These are phyloP conservation scores for Clausena lansium DNA, from an alignment of 345 rosid genomes.

Conservation along the genomic window DNA sequence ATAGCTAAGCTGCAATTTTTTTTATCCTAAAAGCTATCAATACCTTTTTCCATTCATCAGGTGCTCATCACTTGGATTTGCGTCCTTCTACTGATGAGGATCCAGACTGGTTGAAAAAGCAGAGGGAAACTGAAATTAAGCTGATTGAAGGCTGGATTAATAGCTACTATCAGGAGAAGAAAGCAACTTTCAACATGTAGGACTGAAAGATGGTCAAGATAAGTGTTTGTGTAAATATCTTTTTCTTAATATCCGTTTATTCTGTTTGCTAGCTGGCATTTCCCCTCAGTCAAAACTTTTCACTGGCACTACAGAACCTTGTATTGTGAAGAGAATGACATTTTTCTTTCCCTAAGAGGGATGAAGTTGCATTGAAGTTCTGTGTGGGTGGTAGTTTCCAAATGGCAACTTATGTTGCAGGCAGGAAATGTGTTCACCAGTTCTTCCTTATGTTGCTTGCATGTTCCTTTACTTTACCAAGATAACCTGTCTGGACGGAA, in stretches of 20 bases:
- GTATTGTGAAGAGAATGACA: not conserved
- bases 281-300: not conserved
- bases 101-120: slow-evolving; percentile 79
- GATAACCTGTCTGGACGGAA: not conserved
- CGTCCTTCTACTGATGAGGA: slow-evolving; percentile 68
- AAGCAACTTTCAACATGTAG: slow-evolving; percentile 34
- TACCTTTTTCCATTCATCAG: slow-evolving; percentile 27
- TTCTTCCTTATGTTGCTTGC: not conserved
- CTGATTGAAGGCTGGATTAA: slow-evolving; percentile 74
- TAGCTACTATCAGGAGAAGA: slow-evolving; percentile 35
- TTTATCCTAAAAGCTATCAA: not conserved
- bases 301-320: not conserved
- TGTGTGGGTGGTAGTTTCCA: not conserved
- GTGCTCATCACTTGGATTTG: slow-evolving; percentile 88
- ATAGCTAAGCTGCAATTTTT: not conserved
- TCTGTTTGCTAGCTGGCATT: not conserved
- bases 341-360: not conserved
- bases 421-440: not conserved
- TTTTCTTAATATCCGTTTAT: not conserved
- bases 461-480: not conserved
- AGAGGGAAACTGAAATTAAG: slow-evolving; percentile 63
- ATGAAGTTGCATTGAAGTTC: not conserved
- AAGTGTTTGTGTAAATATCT: not conserved
- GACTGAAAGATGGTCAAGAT: not conserved
- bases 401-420: not conserved